Evolutionary conservation across 2,329 filamentous ascomycete species (phyloP).

Genomic region (Penicillium oxalicum): DNA sequence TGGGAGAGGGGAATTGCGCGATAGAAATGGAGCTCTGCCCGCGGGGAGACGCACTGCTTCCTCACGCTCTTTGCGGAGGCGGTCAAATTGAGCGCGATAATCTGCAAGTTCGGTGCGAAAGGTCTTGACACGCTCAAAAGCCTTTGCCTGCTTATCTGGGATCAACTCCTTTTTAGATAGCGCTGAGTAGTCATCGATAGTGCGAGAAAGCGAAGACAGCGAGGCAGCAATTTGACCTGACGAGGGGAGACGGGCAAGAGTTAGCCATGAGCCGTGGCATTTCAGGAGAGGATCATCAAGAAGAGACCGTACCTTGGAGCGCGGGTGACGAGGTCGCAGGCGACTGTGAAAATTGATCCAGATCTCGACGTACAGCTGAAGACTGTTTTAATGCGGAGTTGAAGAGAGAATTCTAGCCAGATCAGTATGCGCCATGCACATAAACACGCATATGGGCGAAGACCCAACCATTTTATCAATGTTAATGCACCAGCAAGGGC

Average conservation of each 20-base stretch:
- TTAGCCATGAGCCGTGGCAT: neutral
- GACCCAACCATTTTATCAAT: slow-evolving; percentile 9
- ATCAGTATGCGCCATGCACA: neutral
- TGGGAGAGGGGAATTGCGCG: neutral
- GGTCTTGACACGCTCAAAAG: slow-evolving; percentile 73
- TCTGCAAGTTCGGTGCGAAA: slow-evolving; percentile 78
- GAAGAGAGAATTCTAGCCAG: slow-evolving; percentile 67
- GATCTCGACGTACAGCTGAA: slow-evolving; percentile 69
- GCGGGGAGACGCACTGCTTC: slow-evolving; percentile 51
- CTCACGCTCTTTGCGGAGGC: slow-evolving; percentile 69
- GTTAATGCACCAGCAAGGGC: slow-evolving; percentile 5
- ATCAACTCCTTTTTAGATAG: slow-evolving; percentile 86
- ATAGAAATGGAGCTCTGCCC: neutral
- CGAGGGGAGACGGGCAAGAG: slow-evolving; percentile 22
- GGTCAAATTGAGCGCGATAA: slow-evolving; percentile 71
- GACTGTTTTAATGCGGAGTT: slow-evolving; percentile 82
- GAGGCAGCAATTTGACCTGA: slow-evolving; percentile 70
- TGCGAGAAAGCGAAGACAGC: slow-evolving; percentile 75
- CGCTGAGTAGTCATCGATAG: slow-evolving; percentile 83
- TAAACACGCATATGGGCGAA: neutral
- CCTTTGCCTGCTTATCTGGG: slow-evolving; percentile 85
- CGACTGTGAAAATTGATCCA: slow-evolving; percentile 61
- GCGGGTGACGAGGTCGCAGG: slow-evolving; percentile 54
- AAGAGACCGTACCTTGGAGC: slow-evolving; percentile 47
- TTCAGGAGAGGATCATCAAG: neutral